Base-by-base conservation (phyloP, 2,329 filamentous ascomycete species). In the Sordariomycetes sp. region DNA sequence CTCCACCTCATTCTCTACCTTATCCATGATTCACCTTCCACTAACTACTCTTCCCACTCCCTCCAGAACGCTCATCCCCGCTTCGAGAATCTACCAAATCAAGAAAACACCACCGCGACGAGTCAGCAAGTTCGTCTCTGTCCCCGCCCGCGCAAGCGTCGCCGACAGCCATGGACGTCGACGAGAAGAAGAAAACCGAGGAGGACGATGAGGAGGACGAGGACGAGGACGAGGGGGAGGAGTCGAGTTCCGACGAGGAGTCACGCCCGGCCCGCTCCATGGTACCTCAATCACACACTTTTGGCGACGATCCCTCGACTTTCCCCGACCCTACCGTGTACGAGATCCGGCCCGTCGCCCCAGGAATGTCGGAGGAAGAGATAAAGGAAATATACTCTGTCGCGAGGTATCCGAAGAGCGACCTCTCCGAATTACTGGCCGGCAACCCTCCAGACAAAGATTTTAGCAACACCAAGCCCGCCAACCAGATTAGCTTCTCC, bases 321-420 rank as follows among this genome's bases (percentile, higher is more conserved):
- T 96, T 93, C 66, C 83, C 83, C 22, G 94, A 99, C 68, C 91
- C 92, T 1, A 96, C 93, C 40, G 81, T 97, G 55, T 99, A 99
- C 75, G 89, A 99, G 69, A 97, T 99, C 62, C 86, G 86, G 59
- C 79, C 86, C 0, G 79, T 92, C 25, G 80, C 81, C 1, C 80
- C 86, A 0, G 86, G 81, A 62, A 96, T 96, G 87, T 79, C 84
- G 2, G 84, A 91, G 59, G 87, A 93, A n/a, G 87, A 96, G 66
- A 89, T 87, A 70, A 91, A 88, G 68, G 83, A 88, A 64, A 93
- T 97, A 57, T 95, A 90, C 70, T 90, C 90, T 8, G 94, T 99
- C 18, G 85, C 88, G 4, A 79, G 82, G 16, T 99, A 94, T 68
- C 94, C 94, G 0, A 80, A 80, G 57, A 87, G 82, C 62, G 89